Conservation (phyloP, 371 early-diverging fungal species). For the Syncephalastrum monosporum region DNA sequence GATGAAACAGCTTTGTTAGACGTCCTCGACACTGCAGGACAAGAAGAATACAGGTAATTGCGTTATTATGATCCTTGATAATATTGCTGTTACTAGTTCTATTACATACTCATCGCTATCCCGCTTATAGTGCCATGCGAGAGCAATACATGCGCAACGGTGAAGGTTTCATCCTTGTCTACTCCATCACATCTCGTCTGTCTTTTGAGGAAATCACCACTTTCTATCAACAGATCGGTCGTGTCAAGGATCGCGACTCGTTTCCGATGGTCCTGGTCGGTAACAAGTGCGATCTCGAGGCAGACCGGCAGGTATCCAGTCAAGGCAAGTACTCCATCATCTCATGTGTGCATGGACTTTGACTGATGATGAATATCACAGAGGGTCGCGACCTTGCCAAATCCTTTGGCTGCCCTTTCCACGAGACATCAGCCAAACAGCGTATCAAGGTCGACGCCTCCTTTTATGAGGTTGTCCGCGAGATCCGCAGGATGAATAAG, state of each 20-base stretch:
- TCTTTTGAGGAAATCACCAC: conserved; percentile 69
- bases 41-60: conserved; percentile 77
- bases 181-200: conserved; percentile 59
- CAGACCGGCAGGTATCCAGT: conserved; percentile 74
- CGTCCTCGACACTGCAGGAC: conserved; percentile 83
- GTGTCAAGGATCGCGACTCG: conserved; percentile 77
- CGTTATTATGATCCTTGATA: not conserved
- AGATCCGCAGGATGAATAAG: conserved; percentile 76
- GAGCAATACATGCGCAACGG: conserved; percentile 83
- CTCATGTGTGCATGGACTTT: conserved; percentile 4
- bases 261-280: conserved; percentile 85
- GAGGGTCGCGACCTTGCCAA: conserved; percentile 87
- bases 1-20: conserved; percentile 70
- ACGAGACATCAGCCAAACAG: conserved; percentile 92
- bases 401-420: conserved; percentile 74
- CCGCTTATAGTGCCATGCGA: conserved; percentile 60
- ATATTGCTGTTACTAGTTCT: conserved; percentile 27
- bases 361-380: conserved; percentile 4
- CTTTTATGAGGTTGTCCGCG: conserved; percentile 87
- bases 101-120: not conserved
- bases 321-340: conserved; percentile 53
- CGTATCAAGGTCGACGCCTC: conserved; percentile 90
- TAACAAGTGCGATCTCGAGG: conserved; percentile 86
- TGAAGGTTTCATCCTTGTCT: conserved; percentile 47
- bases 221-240: conserved; percentile 62